phyloP scores from a whole-genome alignment of 2,329 filamentous ascomycete species.

The Pseudocercospora fijiensis region DNA sequence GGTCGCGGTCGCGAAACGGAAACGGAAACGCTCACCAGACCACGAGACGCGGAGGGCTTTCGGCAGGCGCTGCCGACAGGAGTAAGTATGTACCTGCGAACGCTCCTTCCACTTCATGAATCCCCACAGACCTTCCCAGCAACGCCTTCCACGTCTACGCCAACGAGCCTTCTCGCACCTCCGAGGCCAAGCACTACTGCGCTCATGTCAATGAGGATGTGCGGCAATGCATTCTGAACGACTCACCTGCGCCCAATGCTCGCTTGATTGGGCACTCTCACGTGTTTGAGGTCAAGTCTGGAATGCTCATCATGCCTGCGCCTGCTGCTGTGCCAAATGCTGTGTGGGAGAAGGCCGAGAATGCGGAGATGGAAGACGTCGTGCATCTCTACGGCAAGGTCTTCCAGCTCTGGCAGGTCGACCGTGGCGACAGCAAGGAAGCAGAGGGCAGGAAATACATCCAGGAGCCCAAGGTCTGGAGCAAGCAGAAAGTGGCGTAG shows the following conservation, averaged over 20 bases:
- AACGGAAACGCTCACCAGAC: not conserved
- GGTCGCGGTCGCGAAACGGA: not conserved
- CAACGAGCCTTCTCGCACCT: constrained; percentile 63
- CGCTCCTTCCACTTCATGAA: no score
- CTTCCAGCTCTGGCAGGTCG: constrained; percentile 84
- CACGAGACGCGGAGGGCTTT: not conserved
- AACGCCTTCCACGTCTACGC: constrained; percentile 86
- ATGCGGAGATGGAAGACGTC: constrained; percentile 75
- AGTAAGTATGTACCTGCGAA: no score
- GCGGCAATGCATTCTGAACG: constrained; percentile 83
- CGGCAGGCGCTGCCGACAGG: not conserved
- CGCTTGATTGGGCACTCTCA: constrained; percentile 82
- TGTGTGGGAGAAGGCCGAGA: constrained; percentile 75
- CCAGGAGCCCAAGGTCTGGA: constrained; percentile 52
- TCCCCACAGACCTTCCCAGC: constrained; percentile 7
- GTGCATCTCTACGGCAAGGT: constrained; percentile 76
- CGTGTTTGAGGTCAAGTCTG: constrained; percentile 71
- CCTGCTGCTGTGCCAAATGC: constrained; percentile 54
- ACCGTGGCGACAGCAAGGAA: constrained; percentile 65
- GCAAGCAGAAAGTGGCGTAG: constrained; percentile 12
- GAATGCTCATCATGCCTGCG: constrained; percentile 76
- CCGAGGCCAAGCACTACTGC: constrained; percentile 85
- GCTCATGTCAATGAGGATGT: constrained; percentile 74
- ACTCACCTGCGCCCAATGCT: constrained; percentile 64
- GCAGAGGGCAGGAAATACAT: constrained; percentile 55